Evolutionary conservation across 176 grass and related monocot species (phyloP).

Genomic region (Zea luxurians): DNA sequence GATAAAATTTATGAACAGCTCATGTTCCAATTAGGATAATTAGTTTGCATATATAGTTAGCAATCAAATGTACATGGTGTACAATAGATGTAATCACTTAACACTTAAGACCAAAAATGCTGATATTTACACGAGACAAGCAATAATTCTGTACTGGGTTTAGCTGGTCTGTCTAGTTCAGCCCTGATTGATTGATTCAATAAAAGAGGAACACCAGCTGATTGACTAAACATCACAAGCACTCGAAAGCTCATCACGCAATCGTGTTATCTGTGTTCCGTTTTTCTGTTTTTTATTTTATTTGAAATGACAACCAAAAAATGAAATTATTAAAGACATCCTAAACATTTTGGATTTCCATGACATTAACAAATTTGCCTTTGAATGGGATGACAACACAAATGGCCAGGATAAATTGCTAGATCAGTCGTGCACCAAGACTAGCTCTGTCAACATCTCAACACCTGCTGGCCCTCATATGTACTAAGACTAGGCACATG

Average conservation of each 20-base stretch:
- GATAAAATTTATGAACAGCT: not conserved
- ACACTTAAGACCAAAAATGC: not conserved
- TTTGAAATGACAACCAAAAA: not conserved
- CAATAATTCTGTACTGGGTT: not conserved
- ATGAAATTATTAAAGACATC: not conserved
- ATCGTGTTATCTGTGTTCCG: not conserved
- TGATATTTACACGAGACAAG: not conserved
- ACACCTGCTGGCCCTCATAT: not conserved
- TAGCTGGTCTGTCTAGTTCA: not conserved
- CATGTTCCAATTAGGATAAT: not conserved
- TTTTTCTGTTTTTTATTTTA: not conserved
- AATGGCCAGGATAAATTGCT: not conserved
- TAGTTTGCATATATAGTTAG: slow-evolving; percentile 7
- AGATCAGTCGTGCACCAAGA: not conserved
- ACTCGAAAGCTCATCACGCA: not conserved
- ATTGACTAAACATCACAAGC: not conserved
- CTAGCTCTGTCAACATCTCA: not conserved
- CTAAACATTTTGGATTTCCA: not conserved
- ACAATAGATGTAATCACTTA: not conserved
- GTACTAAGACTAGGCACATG: not conserved
- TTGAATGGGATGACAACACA: not conserved
- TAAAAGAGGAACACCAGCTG: not conserved
- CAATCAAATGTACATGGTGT: not conserved
- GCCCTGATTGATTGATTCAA: not conserved
- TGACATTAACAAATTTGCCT: slow-evolving; percentile 1